Evolutionary conservation across 129 eudicot genomes (phyloP).

Genomic region (Ambrosia trifida): DNA sequence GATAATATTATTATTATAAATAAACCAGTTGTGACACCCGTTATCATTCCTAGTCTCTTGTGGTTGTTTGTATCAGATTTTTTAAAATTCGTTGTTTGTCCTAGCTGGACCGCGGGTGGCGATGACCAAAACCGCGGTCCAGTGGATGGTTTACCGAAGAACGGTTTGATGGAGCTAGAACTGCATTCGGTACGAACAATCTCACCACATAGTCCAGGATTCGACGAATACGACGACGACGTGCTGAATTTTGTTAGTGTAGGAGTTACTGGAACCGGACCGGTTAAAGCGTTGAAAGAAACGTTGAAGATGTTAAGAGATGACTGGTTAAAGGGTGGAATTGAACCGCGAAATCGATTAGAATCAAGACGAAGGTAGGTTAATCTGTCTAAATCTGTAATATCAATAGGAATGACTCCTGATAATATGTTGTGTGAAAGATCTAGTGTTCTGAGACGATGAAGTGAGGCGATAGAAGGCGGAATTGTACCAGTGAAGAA

Average conservation of each 20-base stretch:
- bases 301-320: conserved; percentile 60
- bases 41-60: conserved; percentile 31
- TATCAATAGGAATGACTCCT: conserved; percentile 46
- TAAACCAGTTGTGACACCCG: conserved; percentile 45
- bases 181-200: conserved; percentile 62
- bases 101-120: conserved; percentile 19
- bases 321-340: conserved; percentile 74
- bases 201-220: conserved; percentile 83
- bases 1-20: conserved; percentile 38
- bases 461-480: conserved; percentile 57
- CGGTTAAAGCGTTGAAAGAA: conserved; percentile 61
- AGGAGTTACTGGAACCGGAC: conserved; percentile 71
- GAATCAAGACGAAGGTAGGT: conserved; percentile 61
- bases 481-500: conserved; percentile 60
- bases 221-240: conserved; percentile 46
- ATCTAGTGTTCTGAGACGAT: conserved; percentile 71
- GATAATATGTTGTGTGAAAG: conserved; percentile 64
- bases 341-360: conserved; percentile 65
- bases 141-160: conserved; percentile 46
- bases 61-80: conserved; percentile 17
- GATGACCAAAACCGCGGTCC: conserved; percentile 25
- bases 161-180: conserved; percentile 33
- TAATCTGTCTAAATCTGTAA: conserved; percentile 46
- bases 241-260: conserved; percentile 41
- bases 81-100: conserved; percentile 23